Percentiles rank a stretch among this genome's conserved stretches.
phyloP scores from a whole-genome alignment of 2,329 filamentous ascomycete genomes.

The Venturiaceae sp. region DNA sequence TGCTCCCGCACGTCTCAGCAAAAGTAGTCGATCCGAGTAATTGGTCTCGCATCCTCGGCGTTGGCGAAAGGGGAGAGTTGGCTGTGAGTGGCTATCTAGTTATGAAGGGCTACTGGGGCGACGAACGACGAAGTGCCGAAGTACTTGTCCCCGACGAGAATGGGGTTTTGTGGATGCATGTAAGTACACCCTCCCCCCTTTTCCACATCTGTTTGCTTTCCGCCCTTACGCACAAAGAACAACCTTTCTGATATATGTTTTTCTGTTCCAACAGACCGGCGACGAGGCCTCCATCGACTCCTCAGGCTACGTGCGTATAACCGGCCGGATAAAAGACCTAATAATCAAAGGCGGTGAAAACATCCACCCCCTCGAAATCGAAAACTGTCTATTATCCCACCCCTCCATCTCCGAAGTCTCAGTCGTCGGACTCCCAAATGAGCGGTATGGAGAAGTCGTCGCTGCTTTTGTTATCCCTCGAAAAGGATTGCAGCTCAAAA shows the following conservation, averaged over 20 bases:
- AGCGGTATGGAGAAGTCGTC: conserved; percentile 76
- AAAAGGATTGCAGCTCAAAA: conserved; percentile 9
- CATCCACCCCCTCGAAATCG: conserved; percentile 86
- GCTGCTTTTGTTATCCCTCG: conserved; percentile 66
- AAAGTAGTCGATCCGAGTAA: conserved; percentile 69
- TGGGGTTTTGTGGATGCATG: conserved; percentile 68
- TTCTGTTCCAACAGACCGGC: conserved; percentile 55
- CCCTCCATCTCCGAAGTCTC: conserved; percentile 63
- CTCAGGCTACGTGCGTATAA: conserved; percentile 79
- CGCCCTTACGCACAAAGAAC: not conserved
- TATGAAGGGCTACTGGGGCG: conserved; percentile 87
- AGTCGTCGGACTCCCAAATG: conserved; percentile 76
- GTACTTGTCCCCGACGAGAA: conserved; percentile 51
- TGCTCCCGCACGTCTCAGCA: conserved; percentile 70
- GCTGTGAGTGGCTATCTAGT: conserved; percentile 76
- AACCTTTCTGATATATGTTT: conserved; percentile 1
- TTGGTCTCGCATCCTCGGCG: conserved; percentile 45
- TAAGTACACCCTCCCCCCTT: conserved; percentile 17
- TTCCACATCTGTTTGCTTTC: not conserved
- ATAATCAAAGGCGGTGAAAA: conserved; percentile 96
- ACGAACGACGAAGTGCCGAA: conserved; percentile 57
- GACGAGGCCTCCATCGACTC: conserved; percentile 82
- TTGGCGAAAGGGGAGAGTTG: conserved; percentile 67
- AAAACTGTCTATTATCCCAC: conserved; percentile 75
- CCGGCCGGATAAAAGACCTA: conserved; percentile 85